These are phyloP conservation scores for Apophysomyces trapeziformis DNA, from an alignment of 371 early-diverging fungal genomes.

Conservation along the genomic window DNA sequence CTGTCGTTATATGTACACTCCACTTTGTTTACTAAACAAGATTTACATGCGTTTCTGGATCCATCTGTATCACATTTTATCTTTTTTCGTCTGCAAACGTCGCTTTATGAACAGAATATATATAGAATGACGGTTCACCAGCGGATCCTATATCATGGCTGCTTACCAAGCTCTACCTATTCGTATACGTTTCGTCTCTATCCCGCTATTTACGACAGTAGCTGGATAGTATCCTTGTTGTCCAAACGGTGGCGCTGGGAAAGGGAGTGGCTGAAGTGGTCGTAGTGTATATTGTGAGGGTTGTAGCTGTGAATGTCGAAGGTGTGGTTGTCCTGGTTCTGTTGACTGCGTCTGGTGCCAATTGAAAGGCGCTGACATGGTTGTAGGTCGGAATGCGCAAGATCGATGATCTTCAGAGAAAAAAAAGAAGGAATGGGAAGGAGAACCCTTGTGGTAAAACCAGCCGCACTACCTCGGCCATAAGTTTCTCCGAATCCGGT, in stretches of 20 bases:
- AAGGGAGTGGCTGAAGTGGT: not conserved
- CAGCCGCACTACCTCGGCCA: not conserved
- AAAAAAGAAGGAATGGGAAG: not conserved
- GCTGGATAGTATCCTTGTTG: not conserved
- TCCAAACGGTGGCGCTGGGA: not conserved
- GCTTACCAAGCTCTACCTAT: slow-evolving; percentile 16
- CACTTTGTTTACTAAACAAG: slow-evolving; percentile 19
- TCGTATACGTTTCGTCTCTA: slow-evolving; percentile 11
- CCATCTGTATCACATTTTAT: slow-evolving; percentile 30
- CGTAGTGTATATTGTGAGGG: not conserved
- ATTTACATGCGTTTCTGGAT: slow-evolving; percentile 21
- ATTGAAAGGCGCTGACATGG: not conserved
- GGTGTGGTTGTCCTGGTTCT: not conserved
- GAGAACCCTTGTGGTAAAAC: not conserved
- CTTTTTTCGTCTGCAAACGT: slow-evolving; percentile 37
- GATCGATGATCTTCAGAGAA: not conserved
- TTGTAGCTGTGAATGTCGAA: not conserved
- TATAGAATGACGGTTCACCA: no score
- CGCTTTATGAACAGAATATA: slow-evolving; percentile 16
- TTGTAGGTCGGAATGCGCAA: not conserved
- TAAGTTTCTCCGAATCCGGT: no score
- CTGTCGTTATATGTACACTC: slow-evolving; percentile 38
- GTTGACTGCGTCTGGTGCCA: not conserved
- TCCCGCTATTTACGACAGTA: not conserved
- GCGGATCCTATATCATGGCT: not conserved